Evolutionary conservation across 164 flowering plant genomes (phyloP).

Genomic region (Cinnamomum chago): DNA sequence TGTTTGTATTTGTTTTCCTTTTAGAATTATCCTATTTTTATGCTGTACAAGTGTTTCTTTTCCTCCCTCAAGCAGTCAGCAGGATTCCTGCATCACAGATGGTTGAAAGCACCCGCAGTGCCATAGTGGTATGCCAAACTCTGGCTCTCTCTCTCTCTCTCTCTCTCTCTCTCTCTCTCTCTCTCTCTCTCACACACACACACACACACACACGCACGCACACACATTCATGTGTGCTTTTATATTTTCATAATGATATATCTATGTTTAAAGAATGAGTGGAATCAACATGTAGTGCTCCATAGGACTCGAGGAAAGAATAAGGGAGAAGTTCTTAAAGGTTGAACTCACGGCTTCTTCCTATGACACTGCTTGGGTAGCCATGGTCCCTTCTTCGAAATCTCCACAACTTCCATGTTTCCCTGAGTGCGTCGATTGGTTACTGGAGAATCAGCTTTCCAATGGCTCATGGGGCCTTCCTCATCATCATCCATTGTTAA

Average conservation of each 20-base stretch:
- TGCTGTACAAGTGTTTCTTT: not conserved
- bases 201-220: too few species aligned
- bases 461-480: constrained; percentile 88
- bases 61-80: too few species aligned
- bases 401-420: constrained; percentile 49
- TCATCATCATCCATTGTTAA: constrained; percentile 33
- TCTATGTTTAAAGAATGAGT: not conserved
- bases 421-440: constrained; percentile 69
- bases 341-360: constrained; percentile 71
- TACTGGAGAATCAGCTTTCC: constrained; percentile 60
- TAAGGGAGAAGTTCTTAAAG: constrained; percentile 47
- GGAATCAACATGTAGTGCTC: not conserved
- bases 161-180: too few species aligned
- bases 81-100: not conserved
- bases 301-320: constrained; percentile 39
- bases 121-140: not conserved
- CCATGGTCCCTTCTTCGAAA: constrained; percentile 76
- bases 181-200: too few species aligned
- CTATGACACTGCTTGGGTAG: constrained; percentile 98
- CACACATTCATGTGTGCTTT: too few species aligned
- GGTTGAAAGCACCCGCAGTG: not conserved
- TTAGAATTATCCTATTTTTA: too few species aligned
- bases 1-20: too few species aligned
- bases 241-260: too few species aligned
- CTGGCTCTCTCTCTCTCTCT: too few species aligned